phyloP scores from a whole-genome alignment of 805 yeast species.

The Kazachstania martiniae region DNA sequence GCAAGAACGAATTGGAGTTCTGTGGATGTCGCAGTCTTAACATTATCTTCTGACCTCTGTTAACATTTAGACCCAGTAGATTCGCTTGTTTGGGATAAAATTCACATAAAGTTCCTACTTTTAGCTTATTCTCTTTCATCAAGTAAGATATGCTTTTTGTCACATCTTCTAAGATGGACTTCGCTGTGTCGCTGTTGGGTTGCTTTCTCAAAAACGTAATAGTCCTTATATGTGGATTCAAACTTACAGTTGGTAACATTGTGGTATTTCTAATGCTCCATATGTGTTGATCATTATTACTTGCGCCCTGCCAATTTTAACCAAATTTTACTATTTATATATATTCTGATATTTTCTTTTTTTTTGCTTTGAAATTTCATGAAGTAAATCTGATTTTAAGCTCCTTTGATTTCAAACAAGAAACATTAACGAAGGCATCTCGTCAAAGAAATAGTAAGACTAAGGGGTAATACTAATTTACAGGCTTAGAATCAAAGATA shows the following conservation, averaged over 20 bases:
- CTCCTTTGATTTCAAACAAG: too few relatives aligned
- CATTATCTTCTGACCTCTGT: conserved; percentile 61
- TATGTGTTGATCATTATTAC: too few relatives aligned
- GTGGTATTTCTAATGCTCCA: too few relatives aligned
- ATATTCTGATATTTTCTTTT: neutral
- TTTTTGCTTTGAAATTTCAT: too few relatives aligned
- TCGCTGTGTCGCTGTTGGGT: conserved; percentile 4
- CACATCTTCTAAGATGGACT: conserved; percentile 31
- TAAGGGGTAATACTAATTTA: too few relatives aligned
- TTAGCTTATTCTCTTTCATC: conserved; percentile 55
- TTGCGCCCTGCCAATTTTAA: neutral
- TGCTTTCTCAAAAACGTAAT: conserved; percentile 4
- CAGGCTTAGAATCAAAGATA: neutral
- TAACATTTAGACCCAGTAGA: conserved; percentile 74
- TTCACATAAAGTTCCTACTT: conserved; percentile 62
- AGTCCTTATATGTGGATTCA: conserved; percentile 6
- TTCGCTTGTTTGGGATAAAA: conserved; percentile 62
- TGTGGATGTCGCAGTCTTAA: conserved; percentile 54
- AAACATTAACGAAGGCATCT: too few relatives aligned
- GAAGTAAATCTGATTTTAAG: too few relatives aligned
- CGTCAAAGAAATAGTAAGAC: too few relatives aligned
- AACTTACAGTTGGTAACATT: too few relatives aligned
- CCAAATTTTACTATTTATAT: neutral
- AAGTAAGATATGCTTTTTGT: conserved; percentile 68
- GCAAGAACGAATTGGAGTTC: conserved; percentile 43